Evolutionary conservation across 441 rosid genomes (phyloP).

Genomic region (Metrosideros polymorpha): DNA sequence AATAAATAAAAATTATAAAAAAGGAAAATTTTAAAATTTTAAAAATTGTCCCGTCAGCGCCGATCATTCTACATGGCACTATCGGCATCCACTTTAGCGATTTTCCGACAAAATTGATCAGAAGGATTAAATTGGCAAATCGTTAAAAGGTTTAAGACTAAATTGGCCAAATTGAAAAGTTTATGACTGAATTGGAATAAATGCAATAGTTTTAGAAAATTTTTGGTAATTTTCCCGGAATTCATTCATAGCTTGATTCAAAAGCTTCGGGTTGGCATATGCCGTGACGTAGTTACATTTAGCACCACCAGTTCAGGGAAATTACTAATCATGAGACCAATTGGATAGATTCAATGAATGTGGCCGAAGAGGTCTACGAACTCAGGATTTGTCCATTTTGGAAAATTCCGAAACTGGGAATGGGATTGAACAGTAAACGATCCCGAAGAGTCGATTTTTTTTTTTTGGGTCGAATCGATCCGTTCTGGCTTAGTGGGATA

Average conservation of each 20-base stretch:
- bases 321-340: background rate
- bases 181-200: too few relatives aligned
- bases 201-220: too few relatives aligned
- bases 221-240: too few relatives aligned
- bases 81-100: too few relatives aligned
- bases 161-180: too few relatives aligned
- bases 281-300: background rate
- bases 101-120: too few relatives aligned
- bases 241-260: background rate
- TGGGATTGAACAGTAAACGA: background rate
- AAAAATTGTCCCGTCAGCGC: too few relatives aligned
- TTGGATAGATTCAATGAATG: background rate
- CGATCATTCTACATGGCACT: rapidly evolving
- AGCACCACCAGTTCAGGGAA: background rate
- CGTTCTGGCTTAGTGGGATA: background rate
- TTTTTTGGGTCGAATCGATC: background rate
- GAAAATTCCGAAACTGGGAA: background rate
- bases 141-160: too few relatives aligned
- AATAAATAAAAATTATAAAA: too few relatives aligned
- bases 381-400: background rate
- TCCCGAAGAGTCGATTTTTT: background rate
- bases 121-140: too few relatives aligned
- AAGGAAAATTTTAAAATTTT: too few relatives aligned
- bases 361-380: background rate
- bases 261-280: background rate